Base-by-base conservation (phyloP, 179 eudicot species). In the Spergularia azorica region DNA sequence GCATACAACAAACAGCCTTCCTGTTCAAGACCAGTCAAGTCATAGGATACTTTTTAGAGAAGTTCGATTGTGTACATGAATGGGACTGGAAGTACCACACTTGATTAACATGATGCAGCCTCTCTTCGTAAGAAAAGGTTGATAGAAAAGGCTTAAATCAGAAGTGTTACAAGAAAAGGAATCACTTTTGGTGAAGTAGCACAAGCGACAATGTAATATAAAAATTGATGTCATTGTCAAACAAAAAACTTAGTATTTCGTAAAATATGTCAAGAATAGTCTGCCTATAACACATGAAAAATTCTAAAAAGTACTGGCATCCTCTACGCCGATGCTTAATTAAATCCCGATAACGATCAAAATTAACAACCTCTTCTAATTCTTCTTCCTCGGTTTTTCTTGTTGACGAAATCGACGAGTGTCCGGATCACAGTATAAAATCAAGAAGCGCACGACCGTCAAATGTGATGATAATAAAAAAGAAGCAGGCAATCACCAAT, bases 291-390 rank as follows among this genome's bases (percentile, higher is more conserved):
- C 81, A 84, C 80, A 77, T 80, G 79, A 81, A 79, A 74, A n/a
- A 90, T 70, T 79, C 77, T 71, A 89, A 89, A 87, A 91, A 95
- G 99, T 95, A 95, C 99, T 97, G 99, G 93, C 99, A 95, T 95
- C 99, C 99, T 95, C 99, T 95, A 87, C 99, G 99, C 71, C 95
- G 98, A 90, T 93, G 99, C 92, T 95, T 95, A 91, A 95, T 93
- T 93, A 95, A 95, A 93, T 95, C 99, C 96, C 98, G 98, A 85
- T 93, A 95, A 89, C 99, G 99, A 97, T 95, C 98, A 95, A 95
- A 95, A 91, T 86, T 95, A 86, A 95, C 99, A 90, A 93, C 93
- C 94, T 95, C 99, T 85, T 93, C 99, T 75, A 95, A 71, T 79
- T 95, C 95, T 83, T 93, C 92, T 79, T 95, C 99, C 78, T 93